Conservation (phyloP, 331 rosid species). For the Cydonia oblonga region DNA sequence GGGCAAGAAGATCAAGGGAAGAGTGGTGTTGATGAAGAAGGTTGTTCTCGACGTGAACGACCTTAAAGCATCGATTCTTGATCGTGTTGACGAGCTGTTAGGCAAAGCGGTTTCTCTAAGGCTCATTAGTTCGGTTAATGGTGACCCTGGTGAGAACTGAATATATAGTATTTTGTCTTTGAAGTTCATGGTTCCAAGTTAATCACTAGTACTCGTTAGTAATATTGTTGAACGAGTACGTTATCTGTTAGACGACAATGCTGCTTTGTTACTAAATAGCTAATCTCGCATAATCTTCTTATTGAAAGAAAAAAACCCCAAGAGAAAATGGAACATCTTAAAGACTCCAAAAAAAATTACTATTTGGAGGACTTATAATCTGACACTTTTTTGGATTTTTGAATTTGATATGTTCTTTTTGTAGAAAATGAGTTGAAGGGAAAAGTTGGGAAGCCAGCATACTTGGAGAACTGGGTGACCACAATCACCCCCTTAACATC, state of each 20-base stretch:
- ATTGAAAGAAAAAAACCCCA: no score
- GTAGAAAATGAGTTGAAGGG: conserved; percentile 17
- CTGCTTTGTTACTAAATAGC: no score
- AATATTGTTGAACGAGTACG: no score
- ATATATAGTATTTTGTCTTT: background rate
- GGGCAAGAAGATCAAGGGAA: conserved; percentile 33
- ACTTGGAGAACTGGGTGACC: conserved; percentile 16
- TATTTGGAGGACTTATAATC: background rate
- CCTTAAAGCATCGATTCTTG: conserved; percentile 11
- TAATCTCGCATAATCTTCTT: no score
- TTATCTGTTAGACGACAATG: no score
- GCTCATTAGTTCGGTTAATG: conserved; percentile 32
- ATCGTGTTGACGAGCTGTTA: conserved; percentile 23
- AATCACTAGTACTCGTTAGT: no score
- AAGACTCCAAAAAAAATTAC: background rate
- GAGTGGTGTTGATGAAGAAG: conserved; percentile 43
- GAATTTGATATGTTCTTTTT: background rate
- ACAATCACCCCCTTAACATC: conserved; percentile 18
- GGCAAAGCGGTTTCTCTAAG: conserved; percentile 30
- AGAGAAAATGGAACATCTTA: no score
- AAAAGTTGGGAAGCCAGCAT: conserved; percentile 23
- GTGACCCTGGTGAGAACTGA: conserved; percentile 22
- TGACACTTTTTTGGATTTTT: background rate
- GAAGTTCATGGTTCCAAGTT: background rate
- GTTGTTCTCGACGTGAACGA: conserved; percentile 32